Percentiles rank a stretch among this genome's conserved stretches.
Evolutionary conservation across 1,139 yeast species (phyloP).

Genomic region (Magnusiomyces paraingens): DNA sequence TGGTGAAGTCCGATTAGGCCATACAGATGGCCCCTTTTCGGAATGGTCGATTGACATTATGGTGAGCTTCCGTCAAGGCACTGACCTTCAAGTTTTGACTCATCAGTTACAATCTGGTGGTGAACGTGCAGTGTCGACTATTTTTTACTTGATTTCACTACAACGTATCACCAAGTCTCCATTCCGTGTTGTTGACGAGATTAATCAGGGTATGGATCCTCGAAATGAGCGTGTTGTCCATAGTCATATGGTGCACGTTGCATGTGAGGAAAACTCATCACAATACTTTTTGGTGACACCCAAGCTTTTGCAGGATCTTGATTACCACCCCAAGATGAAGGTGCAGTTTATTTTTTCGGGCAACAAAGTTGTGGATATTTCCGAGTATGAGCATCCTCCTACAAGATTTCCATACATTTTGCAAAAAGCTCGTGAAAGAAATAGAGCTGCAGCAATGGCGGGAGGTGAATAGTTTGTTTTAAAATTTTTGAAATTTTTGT

Average conservation of each 20-base stretch:
- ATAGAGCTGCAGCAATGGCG: not conserved
- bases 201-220: constrained; percentile 98
- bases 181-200: constrained; percentile 93
- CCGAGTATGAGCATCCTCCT: constrained; percentile 7
- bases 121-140: constrained; percentile 92
- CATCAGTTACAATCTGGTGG: constrained; percentile 96
- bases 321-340: constrained; percentile 76
- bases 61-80: constrained; percentile 78
- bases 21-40: constrained; percentile 44
- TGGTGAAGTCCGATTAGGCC: constrained; percentile 64
- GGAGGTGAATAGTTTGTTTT: not conserved
- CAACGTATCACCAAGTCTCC: constrained; percentile 92
- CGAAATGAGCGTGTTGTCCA: constrained; percentile 86
- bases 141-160: constrained; percentile 79
- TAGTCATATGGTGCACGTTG: constrained; percentile 75
- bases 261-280: constrained; percentile 53
- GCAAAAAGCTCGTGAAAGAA: not conserved
- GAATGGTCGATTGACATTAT: constrained; percentile 82
- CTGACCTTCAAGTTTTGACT: constrained; percentile 63
- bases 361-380: constrained; percentile 22
- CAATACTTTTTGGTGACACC: constrained; percentile 95
- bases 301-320: constrained; percentile 69
- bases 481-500: not conserved
- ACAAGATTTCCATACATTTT: not conserved
- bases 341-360: constrained; percentile 85